Evolutionary conservation across 179 eudicot species (phyloP), one percentile per base, ranked within the genome.

Genomic region (Dionaea muscipula): DNA sequence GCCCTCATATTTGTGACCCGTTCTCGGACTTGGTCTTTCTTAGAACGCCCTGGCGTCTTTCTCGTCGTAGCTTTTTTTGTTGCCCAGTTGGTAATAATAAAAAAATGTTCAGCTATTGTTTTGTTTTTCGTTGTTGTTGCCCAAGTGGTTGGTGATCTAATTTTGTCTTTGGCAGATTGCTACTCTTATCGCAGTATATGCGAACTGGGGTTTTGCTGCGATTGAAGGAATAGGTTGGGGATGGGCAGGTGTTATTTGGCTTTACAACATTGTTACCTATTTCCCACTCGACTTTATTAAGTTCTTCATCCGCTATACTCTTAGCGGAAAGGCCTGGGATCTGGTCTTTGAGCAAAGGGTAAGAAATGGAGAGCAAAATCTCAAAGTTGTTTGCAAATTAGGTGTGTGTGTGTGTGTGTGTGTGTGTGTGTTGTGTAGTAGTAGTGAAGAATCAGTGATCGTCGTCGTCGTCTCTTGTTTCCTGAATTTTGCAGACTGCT

Each of bases 161-260:
- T 4, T 56, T 1, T 47, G 11, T 33, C 21, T 12, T 39, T 20
- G 10, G 45, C 81, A 82, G 94, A 68, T 85, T 53, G 95, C 95
- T 26, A 82, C 86, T 0, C 61, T 85, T 21, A 85, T 85, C 61
- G 85, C 90, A 17, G 90, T 82, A 1, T 85, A 85, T 69, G 95
- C 95, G 25, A 80, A 65, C 55, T 85, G 86, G 95, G 51, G 74
- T 51, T 85, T 82, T 66, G 90, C 95, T 53, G 85, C 90, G 19
- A 78, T 85, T 7, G 80, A 82, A 66, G 90, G 95, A 19, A 82
- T 82, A 20, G 95, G 95, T 41, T 85, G 85, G 95, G 86, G 95
- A 33, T 85, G 90, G 95, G 90, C 95, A 18, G 90, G 86, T 8
- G 86, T 85, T 10, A 78, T 85, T 48, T 85, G 95, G 95, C 78